A percentile compares a stretch with the other conserved stretches of the same genome.
Conservation (phyloP, 1,284 basidiomycete genomes). For the Irpex sp. region DNA sequence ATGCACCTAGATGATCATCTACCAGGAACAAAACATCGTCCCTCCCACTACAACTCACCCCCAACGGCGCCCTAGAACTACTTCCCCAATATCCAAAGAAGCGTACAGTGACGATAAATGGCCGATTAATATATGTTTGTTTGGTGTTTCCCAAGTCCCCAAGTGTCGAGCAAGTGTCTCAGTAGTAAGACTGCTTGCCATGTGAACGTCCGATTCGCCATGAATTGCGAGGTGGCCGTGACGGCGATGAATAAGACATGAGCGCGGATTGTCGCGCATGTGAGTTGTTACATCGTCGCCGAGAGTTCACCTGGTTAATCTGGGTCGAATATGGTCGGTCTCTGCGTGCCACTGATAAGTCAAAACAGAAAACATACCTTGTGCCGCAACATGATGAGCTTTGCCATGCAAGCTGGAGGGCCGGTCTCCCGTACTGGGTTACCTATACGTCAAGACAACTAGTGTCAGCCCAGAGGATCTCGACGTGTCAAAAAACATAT, state of each 20-base stretch:
- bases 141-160: neutral
- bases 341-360: neutral
- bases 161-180: neutral
- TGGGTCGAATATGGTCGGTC: constrained; percentile 21
- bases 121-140: neutral
- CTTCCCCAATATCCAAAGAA: neutral
- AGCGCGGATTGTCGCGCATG: constrained; percentile 52
- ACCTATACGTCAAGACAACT: constrained; percentile 33
- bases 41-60: neutral
- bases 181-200: constrained; percentile 48
- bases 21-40: neutral
- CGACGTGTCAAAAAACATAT: constrained; percentile 3
- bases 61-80: neutral
- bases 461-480: constrained; percentile 2
- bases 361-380: constrained; percentile 40
- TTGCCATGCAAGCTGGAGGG: constrained; percentile 78
- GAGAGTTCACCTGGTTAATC: constrained; percentile 60
- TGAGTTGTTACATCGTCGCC: constrained; percentile 49
- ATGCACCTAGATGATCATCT: too few species aligned
- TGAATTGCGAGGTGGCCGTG: constrained; percentile 40
- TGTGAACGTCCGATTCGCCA: constrained; percentile 63
- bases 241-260: constrained; percentile 38
- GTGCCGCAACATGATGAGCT: constrained; percentile 74
- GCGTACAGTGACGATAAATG: neutral
- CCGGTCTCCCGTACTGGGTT: constrained; percentile 72